A percentile compares a stretch with the other conserved stretches of the same genome.
These are phyloP conservation scores for Fusarium sarcochroum DNA, from an alignment of 2,329 filamentous ascomycete species.

Conservation along the genomic window DNA sequence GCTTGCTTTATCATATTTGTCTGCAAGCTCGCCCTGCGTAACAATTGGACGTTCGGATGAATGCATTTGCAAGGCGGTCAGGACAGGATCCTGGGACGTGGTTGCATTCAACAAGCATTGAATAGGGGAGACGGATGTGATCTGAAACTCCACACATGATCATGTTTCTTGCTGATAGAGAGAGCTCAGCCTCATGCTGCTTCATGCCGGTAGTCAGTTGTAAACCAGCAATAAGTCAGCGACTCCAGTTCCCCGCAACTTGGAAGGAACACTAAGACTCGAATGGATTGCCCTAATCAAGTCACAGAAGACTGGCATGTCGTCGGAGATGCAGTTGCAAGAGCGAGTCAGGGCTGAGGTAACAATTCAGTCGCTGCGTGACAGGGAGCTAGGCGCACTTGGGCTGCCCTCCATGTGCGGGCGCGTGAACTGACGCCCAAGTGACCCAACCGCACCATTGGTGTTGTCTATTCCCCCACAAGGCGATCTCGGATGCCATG, in stretches of 20 bases:
- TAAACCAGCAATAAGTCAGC: slow-evolving; percentile 15
- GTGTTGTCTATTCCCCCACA: slow-evolving; percentile 30
- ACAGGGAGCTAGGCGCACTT: slow-evolving; percentile 41
- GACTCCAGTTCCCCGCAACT: slow-evolving; percentile 31
- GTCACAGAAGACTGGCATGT: slow-evolving; percentile 25
- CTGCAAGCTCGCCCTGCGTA: slow-evolving; percentile 39
- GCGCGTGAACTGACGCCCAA: slow-evolving; percentile 41
- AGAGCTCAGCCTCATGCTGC: slow-evolving; percentile 12
- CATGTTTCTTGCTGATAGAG: slow-evolving; percentile 9
- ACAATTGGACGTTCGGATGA: slow-evolving; percentile 44
- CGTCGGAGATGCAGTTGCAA: slow-evolving; percentile 29
- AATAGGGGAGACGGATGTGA: slow-evolving; percentile 26
- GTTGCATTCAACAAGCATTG: slow-evolving; percentile 42
- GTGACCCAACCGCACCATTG: slow-evolving; percentile 35
- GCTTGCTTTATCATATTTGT: slow-evolving; percentile 42
- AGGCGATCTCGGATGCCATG: slow-evolving; percentile 25
- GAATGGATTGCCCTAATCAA: slow-evolving; percentile 15
- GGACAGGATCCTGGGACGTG: slow-evolving; percentile 31
- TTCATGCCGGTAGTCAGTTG: slow-evolving; percentile 32
- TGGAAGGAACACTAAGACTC: slow-evolving; percentile 16
- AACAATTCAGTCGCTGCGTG: slow-evolving; percentile 39
- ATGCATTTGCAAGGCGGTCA: slow-evolving; percentile 45
- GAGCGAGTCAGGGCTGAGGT: slow-evolving; percentile 45
- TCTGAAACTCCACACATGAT: slow-evolving; percentile 21
- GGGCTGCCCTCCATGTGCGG: slow-evolving; percentile 29